These are phyloP conservation scores for Puccinia horiana DNA, from an alignment of 1,284 basidiomycete genomes.

Conservation along the genomic window DNA sequence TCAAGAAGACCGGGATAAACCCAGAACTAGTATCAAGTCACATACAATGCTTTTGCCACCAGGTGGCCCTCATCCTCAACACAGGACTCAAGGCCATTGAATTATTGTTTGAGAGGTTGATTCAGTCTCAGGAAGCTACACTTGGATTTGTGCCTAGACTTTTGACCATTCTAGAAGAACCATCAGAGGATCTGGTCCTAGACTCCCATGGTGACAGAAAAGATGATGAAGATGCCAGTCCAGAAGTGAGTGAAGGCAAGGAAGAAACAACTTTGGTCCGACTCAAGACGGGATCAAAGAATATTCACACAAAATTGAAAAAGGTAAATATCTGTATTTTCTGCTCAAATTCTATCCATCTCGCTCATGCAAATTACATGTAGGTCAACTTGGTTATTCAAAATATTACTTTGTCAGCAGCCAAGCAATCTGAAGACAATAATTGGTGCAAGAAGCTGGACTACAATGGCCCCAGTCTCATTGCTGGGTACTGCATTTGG, in stretches of 20 bases:
- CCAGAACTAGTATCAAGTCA: neutral
- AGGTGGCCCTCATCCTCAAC: slow-evolving; percentile 10
- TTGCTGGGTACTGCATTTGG: slow-evolving; percentile 17
- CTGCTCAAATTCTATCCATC: neutral
- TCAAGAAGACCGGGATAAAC: slow-evolving; percentile 4
- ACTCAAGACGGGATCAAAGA: neutral
- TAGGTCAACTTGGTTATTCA: slow-evolving; percentile 20
- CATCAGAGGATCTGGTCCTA: too few species aligned
- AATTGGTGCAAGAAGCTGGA: neutral
- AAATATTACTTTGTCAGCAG: neutral
- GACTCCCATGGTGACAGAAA: too few species aligned
- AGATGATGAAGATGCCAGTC: neutral
- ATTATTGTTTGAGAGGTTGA: neutral
- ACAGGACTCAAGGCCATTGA: slow-evolving; percentile 6
- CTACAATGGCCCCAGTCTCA: neutral
- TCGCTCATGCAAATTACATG: too few species aligned
- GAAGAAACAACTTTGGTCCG: too few species aligned
- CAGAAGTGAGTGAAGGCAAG: too few species aligned
- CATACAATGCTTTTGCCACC: slow-evolving; percentile 15
- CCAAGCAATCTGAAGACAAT: neutral
- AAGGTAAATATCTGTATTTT: neutral
- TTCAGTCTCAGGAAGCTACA: neutral
- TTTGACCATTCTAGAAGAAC: too few species aligned
- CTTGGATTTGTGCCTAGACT: neutral
- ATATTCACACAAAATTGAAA: slow-evolving; percentile 3